Evolutionary conservation across 2,329 filamentous ascomycete genomes (phyloP).

Genomic region (Fonsecaea erecta): DNA sequence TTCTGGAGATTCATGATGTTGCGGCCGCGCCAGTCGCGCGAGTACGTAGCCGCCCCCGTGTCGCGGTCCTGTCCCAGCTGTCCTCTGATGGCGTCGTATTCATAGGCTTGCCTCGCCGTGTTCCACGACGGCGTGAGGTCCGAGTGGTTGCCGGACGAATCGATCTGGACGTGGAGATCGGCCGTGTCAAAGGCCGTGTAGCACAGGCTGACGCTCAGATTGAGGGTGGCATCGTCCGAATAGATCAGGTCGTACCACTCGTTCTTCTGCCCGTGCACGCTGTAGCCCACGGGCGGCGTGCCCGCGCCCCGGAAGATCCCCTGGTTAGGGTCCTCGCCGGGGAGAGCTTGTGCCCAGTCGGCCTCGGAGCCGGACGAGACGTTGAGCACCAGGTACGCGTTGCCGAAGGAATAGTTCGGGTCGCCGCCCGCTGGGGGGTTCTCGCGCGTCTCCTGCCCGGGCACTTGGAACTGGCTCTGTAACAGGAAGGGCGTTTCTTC

Average conservation of each 20-base stretch:
- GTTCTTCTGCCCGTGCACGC: constrained; percentile 12
- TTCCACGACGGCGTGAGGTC: constrained; percentile 7
- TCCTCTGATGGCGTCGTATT: not conserved
- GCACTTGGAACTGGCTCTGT: too few species aligned
- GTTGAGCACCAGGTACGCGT: constrained; percentile 11
- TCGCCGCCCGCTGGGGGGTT: not conserved
- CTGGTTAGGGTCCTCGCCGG: constrained; percentile 10
- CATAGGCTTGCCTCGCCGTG: not conserved
- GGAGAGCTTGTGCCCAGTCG: constrained; percentile 5
- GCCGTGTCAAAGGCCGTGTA: constrained; percentile 15
- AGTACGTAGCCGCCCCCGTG: not conserved
- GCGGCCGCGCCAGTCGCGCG: not conserved
- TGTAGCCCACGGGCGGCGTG: constrained; percentile 2
- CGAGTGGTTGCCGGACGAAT: constrained; percentile 2
- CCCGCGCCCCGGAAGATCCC: constrained; percentile 8
- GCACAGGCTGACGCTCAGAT: constrained; percentile 12
- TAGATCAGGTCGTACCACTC: constrained; percentile 12
- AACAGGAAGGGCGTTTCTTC: too few species aligned
- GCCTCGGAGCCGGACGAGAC: constrained; percentile 9
- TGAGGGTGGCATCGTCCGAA: constrained; percentile 8
- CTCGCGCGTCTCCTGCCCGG: too few species aligned
- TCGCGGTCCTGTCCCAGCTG: constrained; percentile 4
- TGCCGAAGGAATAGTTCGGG: constrained; percentile 8
- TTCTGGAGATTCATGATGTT: constrained; percentile 10
- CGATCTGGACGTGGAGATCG: constrained; percentile 12